Evolutionary conservation across 306 rosid species (phyloP).

Genomic region (Sicyos edulis): DNA sequence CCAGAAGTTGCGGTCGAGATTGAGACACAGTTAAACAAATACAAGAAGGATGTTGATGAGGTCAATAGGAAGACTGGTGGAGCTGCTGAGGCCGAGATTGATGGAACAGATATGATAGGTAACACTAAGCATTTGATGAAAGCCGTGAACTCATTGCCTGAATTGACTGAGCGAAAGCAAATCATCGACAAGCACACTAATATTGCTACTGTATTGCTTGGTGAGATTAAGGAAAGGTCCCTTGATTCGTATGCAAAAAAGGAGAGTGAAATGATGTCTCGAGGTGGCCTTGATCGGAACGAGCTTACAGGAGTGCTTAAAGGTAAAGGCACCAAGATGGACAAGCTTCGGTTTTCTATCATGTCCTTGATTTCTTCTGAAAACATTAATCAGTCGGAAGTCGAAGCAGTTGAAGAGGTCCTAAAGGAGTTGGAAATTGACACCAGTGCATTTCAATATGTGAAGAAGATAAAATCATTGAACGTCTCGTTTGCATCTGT

Average conservation of each 20-base stretch:
- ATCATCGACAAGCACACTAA: conserved; percentile 95
- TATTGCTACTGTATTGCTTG: conserved; percentile 83
- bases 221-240: conserved; percentile 93
- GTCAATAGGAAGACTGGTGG: conserved; percentile 91
- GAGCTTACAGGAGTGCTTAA: conserved; percentile 63
- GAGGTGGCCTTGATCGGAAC: conserved; percentile 77
- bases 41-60: conserved; percentile 93
- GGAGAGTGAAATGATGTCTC: conserved; percentile 86
- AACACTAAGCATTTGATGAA: conserved; percentile 95
- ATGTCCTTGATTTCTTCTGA: conserved; percentile 81
- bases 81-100: too few relatives aligned
- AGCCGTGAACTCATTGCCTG: conserved; percentile 93
- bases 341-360: conserved; percentile 91
- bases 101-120: conserved; percentile 86
- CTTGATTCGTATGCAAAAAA: conserved; percentile 84
- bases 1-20: conserved; percentile 97
- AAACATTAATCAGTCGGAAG: conserved; percentile 68
- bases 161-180: conserved; percentile 87
- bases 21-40: conserved; percentile 75
- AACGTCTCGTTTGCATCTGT: conserved; percentile 74
- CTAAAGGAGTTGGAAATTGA: conserved; percentile 81
- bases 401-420: conserved; percentile 76
- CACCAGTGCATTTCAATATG: conserved; percentile 84
- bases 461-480: conserved; percentile 86
- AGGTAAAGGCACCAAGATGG: conserved; percentile 85